Base-by-base conservation (phyloP, 169 alveolate genomes). In the Plasmodium reichenowi region DNA sequence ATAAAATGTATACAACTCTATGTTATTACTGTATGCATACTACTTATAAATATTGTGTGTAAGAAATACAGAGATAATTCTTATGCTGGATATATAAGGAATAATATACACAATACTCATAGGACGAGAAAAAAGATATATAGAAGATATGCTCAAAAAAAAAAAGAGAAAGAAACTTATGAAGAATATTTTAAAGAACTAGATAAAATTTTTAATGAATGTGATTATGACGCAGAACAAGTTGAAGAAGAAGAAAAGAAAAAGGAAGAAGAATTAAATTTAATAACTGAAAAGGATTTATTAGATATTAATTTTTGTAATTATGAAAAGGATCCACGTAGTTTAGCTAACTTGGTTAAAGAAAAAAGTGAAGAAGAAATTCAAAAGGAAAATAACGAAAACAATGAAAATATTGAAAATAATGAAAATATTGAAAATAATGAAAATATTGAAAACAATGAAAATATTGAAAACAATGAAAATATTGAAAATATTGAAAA, bases 251-350 rank as follows among this genome's bases (percentile, higher is more conserved):
- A 78, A 45, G 89, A 78, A 70, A 78, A 45, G n/a, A 67, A 71
- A 43, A 78, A 66, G 10, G 89, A 78, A 59, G 59, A 67, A 12
- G 72, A 78, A 54, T 59, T 78, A 47, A 73, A 78, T 24, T 58
- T 59, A 15, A 22, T 67, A 26, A 32, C 63, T 12, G 89, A 78
- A 70, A 66, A 78, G 43, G 89, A 78, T 22, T 59, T 78, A 32
- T 71, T 78, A 12, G 78, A 78, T 6, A 70, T 78, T 20, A 78
- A 78, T 66, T 78, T 78, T 45, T 66, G 89, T 52, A 78, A 78
- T 58, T 78, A 66, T 78, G 89, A 78, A 70, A 78, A 70, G 22
- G 89, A 78, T 70, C 89, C 89, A 12, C 50, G 89, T 58, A 78
- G 89, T 38, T 64, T 78, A 45, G 29, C 76, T 12, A 78, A 78